Evolutionary conservation across 1,284 basidiomycete species (phyloP).

Genomic region (Xerocomus nothofagi): DNA sequence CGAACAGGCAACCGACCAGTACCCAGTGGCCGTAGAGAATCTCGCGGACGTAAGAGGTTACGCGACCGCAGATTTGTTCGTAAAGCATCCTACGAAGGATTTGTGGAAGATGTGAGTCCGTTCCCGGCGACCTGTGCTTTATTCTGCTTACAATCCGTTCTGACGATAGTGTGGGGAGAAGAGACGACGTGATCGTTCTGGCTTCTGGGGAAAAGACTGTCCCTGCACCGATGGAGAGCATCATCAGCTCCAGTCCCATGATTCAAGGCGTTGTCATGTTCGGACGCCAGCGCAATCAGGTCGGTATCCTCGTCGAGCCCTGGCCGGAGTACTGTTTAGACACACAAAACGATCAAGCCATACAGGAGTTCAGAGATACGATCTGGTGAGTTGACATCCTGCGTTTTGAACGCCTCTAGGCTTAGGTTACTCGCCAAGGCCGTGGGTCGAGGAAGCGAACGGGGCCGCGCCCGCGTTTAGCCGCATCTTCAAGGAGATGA

Average conservation of each 20-base stretch:
- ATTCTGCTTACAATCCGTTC: not conserved
- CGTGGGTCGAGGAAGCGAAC: slow-evolving; percentile 5
- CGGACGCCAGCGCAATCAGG: not conserved
- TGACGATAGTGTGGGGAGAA: not conserved
- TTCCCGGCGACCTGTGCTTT: not conserved
- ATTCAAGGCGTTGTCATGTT: not conserved
- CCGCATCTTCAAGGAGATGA: slow-evolving; percentile 4
- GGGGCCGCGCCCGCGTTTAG: not conserved
- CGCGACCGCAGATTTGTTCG: slow-evolving; percentile 2
- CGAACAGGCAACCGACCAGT: not conserved
- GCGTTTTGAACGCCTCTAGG: not conserved
- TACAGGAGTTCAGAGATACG: slow-evolving; percentile 1
- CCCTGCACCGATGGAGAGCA: not conserved
- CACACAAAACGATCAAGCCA: not conserved
- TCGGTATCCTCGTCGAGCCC: not conserved
- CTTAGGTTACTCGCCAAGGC: not conserved
- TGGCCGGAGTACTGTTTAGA: not conserved
- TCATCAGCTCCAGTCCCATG: not conserved
- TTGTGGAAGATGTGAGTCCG: slow-evolving; percentile 6
- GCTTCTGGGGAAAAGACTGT: not conserved
- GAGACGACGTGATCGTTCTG: not conserved
- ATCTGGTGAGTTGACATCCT: slow-evolving; percentile 1
- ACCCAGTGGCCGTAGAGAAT: not conserved
- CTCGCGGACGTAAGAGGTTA: not conserved
- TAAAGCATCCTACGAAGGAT: slow-evolving; percentile 8